phyloP scores from a whole-genome alignment of 345 rosid species.

The Melaleuca alternifolia region DNA sequence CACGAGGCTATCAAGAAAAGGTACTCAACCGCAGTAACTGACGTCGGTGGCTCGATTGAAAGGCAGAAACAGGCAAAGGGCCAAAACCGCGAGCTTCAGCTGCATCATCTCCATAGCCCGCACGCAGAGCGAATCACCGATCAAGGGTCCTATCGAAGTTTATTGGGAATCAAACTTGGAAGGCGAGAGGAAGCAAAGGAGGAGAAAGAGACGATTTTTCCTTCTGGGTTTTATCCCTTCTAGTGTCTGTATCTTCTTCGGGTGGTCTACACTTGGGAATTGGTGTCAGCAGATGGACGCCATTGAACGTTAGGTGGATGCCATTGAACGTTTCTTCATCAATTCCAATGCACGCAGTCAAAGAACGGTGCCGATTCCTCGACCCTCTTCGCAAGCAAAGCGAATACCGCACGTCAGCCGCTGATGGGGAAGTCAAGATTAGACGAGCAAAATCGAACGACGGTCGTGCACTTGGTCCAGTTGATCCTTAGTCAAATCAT shows the following conservation, averaged over 20 bases:
- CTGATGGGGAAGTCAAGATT: not conserved
- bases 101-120: not conserved
- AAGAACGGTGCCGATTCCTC: not conserved
- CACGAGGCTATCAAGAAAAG: not conserved
- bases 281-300: not conserved
- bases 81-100: not conserved
- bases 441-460: not conserved
- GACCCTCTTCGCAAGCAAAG: not conserved
- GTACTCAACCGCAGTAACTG: constrained; percentile 25
- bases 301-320: not conserved
- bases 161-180: not conserved
- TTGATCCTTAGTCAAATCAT: accelerated
- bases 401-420: not conserved
- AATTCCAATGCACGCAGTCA: not conserved
- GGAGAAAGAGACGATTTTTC: not conserved
- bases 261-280: not conserved
- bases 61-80: constrained; percentile 14
- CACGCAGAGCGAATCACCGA: not conserved
- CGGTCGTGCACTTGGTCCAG: not conserved
- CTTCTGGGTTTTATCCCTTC: not conserved
- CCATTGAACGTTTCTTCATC: not conserved
- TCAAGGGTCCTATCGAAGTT: not conserved
- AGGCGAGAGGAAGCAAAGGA: not conserved
- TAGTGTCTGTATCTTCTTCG: not conserved
- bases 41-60: constrained; percentile 15